Conservation (phyloP, 139 green algal species). For the Tetraselmis striata region DNA sequence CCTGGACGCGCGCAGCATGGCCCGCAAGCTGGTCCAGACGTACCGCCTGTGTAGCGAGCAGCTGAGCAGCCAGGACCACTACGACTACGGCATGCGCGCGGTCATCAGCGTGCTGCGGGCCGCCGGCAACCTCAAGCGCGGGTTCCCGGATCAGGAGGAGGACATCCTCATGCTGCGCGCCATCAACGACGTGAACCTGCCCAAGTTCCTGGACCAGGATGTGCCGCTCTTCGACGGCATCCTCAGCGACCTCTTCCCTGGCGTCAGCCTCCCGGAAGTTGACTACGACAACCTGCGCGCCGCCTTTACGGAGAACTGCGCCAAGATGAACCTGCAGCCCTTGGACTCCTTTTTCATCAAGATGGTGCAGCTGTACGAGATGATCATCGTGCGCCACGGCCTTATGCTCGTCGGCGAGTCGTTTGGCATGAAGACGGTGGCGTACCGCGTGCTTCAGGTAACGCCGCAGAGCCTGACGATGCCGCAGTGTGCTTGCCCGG, state of each 20-base stretch:
- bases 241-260: slow-evolving; percentile 39
- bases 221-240: slow-evolving; percentile 45
- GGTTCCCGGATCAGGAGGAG: slow-evolving; percentile 28
- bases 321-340: slow-evolving; percentile 37
- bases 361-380: slow-evolving; percentile 46
- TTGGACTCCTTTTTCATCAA: slow-evolving; percentile 52
- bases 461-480: too few species aligned
- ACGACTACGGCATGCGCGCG: slow-evolving; percentile 36
- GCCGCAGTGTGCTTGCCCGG: too few species aligned
- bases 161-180: slow-evolving; percentile 42
- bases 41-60: slow-evolving; percentile 50
- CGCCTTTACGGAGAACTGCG: slow-evolving; percentile 27
- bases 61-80: slow-evolving; percentile 37
- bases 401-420: slow-evolving; percentile 44
- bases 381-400: slow-evolving; percentile 41
- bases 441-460: slow-evolving; percentile 34
- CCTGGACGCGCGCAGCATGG: slow-evolving; percentile 53
- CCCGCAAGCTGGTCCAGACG: slow-evolving; percentile 56
- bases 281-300: slow-evolving; percentile 52
- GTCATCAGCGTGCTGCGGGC: slow-evolving; percentile 50
- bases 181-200: slow-evolving; percentile 54
- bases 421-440: slow-evolving; percentile 59
- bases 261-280: slow-evolving; percentile 41
- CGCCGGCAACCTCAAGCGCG: slow-evolving; percentile 26
- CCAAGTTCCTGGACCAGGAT: slow-evolving; percentile 44